These are phyloP conservation scores for Medicago ruthenica DNA, from an alignment of 306 rosid genomes.

Conservation along the genomic window DNA sequence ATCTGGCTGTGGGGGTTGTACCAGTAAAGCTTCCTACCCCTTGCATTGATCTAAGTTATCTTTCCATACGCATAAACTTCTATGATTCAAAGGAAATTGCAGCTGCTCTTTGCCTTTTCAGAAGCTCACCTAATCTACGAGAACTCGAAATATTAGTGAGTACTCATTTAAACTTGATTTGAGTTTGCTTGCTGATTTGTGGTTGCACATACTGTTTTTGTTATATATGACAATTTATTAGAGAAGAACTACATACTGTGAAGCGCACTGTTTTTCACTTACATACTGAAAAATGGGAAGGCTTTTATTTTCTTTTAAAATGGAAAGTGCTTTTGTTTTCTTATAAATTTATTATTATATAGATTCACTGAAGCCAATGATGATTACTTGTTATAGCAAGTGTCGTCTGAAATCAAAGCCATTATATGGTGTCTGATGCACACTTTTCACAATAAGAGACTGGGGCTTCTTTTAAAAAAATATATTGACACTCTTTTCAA, in stretches of 20 bases:
- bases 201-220: conserved; percentile 6
- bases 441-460: conserved; percentile 25
- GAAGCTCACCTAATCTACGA: conserved; percentile 64
- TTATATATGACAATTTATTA: background rate
- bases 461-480: conserved; percentile 29
- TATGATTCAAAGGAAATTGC: conserved; percentile 56
- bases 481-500: background rate
- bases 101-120: conserved; percentile 57
- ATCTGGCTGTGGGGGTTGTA: conserved; percentile 58
- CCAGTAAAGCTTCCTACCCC: conserved; percentile 52
- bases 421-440: conserved; percentile 24
- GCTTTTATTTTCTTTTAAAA: background rate
- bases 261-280: background rate
- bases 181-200: conserved; percentile 17
- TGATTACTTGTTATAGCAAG: conserved; percentile 37
- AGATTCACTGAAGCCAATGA: conserved; percentile 26
- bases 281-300: background rate
- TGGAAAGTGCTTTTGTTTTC: background rate
- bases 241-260: background rate
- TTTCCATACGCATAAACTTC: conserved; percentile 63
- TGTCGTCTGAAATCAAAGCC: conserved; percentile 34
- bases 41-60: conserved; percentile 58
- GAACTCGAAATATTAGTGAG: conserved; percentile 69
- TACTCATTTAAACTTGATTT: conserved; percentile 35
- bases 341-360: background rate